Percentiles rank a stretch among this genome's conserved stretches.
These are phyloP conservation scores for Macrotyloma uniflorum DNA, from an alignment of 306 rosid species.

Conservation along the genomic window DNA sequence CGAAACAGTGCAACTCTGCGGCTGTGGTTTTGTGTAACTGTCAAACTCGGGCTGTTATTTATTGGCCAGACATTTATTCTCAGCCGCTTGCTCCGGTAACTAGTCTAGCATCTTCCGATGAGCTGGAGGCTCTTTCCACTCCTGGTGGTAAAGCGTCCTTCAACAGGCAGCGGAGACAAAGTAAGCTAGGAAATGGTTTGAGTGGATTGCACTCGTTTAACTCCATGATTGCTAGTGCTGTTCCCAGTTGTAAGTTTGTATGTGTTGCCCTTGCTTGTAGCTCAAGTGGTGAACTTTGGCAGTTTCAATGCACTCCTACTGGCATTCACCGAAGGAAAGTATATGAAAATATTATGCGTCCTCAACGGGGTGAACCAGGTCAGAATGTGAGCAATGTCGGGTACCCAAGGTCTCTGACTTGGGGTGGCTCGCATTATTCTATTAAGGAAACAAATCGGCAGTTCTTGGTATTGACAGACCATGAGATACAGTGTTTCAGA, in stretches of 20 bases:
- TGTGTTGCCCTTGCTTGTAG: slow-evolving; percentile 79
- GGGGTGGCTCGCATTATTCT: slow-evolving; percentile 64
- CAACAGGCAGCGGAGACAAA: slow-evolving; percentile 45
- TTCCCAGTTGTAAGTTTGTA: slow-evolving; percentile 50
- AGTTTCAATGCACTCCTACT: slow-evolving; percentile 70
- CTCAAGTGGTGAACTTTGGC: slow-evolving; percentile 86
- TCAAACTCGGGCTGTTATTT: slow-evolving; percentile 65
- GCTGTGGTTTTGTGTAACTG: slow-evolving; percentile 68
- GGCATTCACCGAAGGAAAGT: slow-evolving; percentile 66
- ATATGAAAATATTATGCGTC: slow-evolving; percentile 35
- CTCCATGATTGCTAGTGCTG: slow-evolving; percentile 75
- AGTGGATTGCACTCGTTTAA: slow-evolving; percentile 53
- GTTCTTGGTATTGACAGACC: slow-evolving; percentile 80
- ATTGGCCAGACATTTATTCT: slow-evolving; percentile 80
- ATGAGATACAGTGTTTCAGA: slow-evolving; percentile 73
- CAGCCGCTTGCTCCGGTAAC: slow-evolving; percentile 51
- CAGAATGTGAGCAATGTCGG: slow-evolving; percentile 57
- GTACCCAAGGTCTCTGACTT: slow-evolving; percentile 92
- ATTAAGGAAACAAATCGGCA: slow-evolving; percentile 48
- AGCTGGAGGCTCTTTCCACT: slow-evolving; percentile 46
- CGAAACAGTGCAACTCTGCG: slow-evolving; percentile 57
- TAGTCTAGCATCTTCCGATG: slow-evolving; percentile 67
- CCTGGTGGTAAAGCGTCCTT: slow-evolving; percentile 53
- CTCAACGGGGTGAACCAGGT: slow-evolving; percentile 58
- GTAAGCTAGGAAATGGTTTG: slow-evolving; percentile 44